Evolutionary conservation across 2,329 filamentous ascomycete species (phyloP).

Genomic region (Botrytis deweyae): DNA sequence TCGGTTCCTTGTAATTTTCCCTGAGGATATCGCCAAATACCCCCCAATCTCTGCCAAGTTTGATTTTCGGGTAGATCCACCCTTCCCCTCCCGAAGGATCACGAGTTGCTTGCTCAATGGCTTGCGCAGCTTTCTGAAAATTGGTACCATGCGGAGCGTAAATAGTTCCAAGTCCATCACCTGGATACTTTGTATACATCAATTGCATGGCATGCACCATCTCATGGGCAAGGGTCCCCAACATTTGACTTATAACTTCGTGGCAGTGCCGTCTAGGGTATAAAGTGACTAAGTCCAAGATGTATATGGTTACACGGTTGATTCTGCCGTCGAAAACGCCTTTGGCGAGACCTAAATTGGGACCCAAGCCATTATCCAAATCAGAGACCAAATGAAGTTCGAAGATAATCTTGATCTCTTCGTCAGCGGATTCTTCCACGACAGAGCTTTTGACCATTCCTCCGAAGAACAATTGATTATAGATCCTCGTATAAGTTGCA

Average conservation of each 20-base stretch:
- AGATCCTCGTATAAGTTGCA: neutral
- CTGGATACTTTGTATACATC: neutral
- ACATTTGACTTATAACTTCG: neutral
- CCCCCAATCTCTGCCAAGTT: neutral
- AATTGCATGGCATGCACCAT: neutral
- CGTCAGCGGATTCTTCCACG: neutral
- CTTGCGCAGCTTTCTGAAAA: neutral
- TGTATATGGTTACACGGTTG: neutral
- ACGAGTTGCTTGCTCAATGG: neutral
- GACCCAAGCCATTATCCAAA: neutral
- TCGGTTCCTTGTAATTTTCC: neutral
- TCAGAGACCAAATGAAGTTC: neutral
- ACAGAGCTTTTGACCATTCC: neutral
- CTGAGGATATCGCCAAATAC: neutral
- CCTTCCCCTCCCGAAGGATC: neutral
- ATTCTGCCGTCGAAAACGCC: accelerated
- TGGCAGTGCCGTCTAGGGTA: accelerated
- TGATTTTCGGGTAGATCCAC: neutral
- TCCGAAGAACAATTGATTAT: neutral
- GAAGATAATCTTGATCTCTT: neutral
- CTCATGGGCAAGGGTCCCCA: constrained; percentile 3
- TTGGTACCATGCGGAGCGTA: neutral
- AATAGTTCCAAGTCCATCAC: accelerated
- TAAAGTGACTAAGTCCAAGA: neutral
- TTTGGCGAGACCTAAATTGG: neutral